phyloP scores from a whole-genome alignment of 257 asterid species.

The Solanum stenotomum region DNA sequence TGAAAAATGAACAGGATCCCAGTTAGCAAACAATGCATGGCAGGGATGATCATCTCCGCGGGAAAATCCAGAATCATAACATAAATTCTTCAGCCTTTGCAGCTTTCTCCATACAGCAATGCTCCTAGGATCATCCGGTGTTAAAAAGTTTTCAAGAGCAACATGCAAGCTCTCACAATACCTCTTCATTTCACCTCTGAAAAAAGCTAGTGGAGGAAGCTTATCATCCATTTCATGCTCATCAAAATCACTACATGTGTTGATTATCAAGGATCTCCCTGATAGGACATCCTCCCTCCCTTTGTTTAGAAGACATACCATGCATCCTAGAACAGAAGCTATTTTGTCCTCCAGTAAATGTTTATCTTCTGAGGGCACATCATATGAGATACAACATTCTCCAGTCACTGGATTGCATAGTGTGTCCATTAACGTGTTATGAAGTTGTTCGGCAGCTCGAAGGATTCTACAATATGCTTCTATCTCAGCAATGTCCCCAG shows the following conservation, averaged over 20 bases:
- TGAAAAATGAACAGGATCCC: slow-evolving; percentile 63
- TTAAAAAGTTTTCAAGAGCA: slow-evolving; percentile 67
- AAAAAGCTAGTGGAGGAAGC: slow-evolving; percentile 81
- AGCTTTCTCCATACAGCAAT: slow-evolving; percentile 81
- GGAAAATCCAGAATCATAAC: slow-evolving; percentile 92
- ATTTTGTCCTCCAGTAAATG: slow-evolving; percentile 77
- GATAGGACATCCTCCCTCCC: slow-evolving; percentile 86
- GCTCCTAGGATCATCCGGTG: slow-evolving; percentile 68
- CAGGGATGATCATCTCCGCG: slow-evolving; percentile 60
- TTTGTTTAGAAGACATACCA: slow-evolving; percentile 84
- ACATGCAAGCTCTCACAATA: slow-evolving; percentile 93
- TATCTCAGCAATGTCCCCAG: slow-evolving; percentile 94
- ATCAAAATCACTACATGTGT: slow-evolving; percentile 49
- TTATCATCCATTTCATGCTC: slow-evolving; percentile 45
- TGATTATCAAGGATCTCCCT: slow-evolving; percentile 62
- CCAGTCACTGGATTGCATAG: slow-evolving; percentile 89
- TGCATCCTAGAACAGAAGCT: slow-evolving; percentile 94
- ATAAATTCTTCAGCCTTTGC: slow-evolving; percentile 67
- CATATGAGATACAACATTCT: slow-evolving; percentile 81
- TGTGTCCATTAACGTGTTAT: slow-evolving; percentile 79
- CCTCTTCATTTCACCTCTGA: slow-evolving; percentile 94
- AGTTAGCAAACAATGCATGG: slow-evolving; percentile 76
- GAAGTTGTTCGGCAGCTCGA: slow-evolving; percentile 86
- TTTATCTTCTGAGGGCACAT: slow-evolving; percentile 71
- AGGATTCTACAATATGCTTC: slow-evolving; percentile 97